A percentile compares a stretch with the other conserved stretches of the same genome.
Evolutionary conservation across 345 rosid species (phyloP).

Genomic region (Aurinia saxatilis): DNA sequence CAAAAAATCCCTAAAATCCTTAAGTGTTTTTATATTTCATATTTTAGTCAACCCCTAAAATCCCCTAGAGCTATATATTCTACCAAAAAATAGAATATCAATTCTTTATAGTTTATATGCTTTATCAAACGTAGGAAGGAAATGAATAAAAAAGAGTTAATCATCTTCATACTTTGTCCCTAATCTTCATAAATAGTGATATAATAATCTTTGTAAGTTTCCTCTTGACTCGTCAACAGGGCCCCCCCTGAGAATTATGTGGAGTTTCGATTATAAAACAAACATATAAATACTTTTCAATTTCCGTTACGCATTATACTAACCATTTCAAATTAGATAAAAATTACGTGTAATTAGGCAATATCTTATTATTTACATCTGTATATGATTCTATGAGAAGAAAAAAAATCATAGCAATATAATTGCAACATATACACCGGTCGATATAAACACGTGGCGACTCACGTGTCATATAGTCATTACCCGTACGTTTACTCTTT

Average conservation of each 20-base stretch:
- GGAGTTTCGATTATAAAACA: background rate
- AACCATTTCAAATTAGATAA: background rate
- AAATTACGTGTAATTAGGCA: background rate
- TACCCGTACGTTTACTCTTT: constrained; percentile 19
- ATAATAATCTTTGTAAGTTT: background rate
- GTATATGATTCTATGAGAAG: no score
- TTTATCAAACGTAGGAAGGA: background rate
- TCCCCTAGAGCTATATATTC: background rate
- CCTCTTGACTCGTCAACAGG: background rate
- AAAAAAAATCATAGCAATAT: no score
- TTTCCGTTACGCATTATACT: background rate
- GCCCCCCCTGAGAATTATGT: background rate
- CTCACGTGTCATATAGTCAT: constrained; percentile 12
- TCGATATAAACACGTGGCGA: background rate
- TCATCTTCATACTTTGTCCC: background rate
- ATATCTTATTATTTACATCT: background rate
- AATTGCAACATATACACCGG: background rate
- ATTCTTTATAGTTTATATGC: background rate
- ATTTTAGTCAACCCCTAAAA: background rate
- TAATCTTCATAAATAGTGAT: background rate
- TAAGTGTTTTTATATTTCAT: background rate
- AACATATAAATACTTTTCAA: background rate
- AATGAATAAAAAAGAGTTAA: background rate
- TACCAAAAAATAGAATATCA: background rate
- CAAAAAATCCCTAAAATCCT: background rate